Percentiles rank a stretch among this genome's conserved stretches.
Conservation (phyloP, 345 rosid genomes). For the Syzygium grande region DNA sequence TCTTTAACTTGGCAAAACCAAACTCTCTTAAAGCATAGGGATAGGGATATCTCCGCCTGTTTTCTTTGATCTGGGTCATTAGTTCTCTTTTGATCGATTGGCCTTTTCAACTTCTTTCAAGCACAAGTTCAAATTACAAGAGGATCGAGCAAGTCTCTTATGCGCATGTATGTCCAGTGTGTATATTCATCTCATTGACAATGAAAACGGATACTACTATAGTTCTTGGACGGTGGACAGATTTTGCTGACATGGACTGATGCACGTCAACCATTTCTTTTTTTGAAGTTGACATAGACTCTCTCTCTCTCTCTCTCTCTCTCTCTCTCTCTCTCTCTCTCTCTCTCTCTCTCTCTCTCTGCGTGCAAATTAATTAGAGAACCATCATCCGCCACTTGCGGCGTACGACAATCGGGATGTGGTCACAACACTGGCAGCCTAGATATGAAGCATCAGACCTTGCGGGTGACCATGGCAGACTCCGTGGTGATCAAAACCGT, state of each 20-base stretch:
- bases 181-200: not conserved
- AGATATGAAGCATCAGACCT: no score
- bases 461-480: no score
- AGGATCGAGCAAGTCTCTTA: not conserved
- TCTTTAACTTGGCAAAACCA: not conserved
- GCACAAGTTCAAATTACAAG: not conserved
- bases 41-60: not conserved
- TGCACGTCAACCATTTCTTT: not conserved
- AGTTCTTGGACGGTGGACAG: not conserved
- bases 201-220: not conserved
- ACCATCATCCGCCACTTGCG: no score
- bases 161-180: not conserved
- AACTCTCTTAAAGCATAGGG: not conserved
- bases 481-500: not conserved
- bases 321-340: no score
- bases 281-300: not conserved
- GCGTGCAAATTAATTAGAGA: no score
- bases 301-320: no score
- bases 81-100: not conserved
- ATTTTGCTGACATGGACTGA: not conserved
- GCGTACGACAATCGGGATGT: no score
- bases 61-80: not conserved
- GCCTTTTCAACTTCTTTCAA: not conserved
- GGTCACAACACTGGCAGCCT: no score
- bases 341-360: no score